A percentile compares a stretch with the other conserved stretches of the same genome.
Evolutionary conservation across 768 basidiomycete species (phyloP).

Genomic region (Psilocybe subaeruginosa): DNA sequence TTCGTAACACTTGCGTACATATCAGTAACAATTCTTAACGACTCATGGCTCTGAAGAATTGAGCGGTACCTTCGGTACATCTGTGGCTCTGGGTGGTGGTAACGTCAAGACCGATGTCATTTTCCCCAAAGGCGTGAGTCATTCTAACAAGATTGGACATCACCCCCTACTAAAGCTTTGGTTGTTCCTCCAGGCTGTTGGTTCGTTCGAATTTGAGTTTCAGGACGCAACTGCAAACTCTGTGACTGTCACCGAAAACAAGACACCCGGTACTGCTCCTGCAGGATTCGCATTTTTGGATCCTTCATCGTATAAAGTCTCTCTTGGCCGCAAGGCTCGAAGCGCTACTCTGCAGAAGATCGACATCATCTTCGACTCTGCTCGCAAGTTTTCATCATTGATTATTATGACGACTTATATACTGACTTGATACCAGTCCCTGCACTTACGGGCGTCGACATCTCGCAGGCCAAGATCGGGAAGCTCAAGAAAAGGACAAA

Average conservation of each 20-base stretch:
- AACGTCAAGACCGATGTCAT: slow-evolving; percentile 13
- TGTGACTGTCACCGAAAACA: slow-evolving; percentile 16
- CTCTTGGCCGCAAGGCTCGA: neutral
- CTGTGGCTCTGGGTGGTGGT: slow-evolving; percentile 11
- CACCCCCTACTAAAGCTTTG: neutral
- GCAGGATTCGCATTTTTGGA: slow-evolving; percentile 15
- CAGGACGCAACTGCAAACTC: slow-evolving; percentile 13
- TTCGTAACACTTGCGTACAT: neutral
- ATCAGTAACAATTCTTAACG: neutral
- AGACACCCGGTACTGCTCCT: slow-evolving; percentile 10
- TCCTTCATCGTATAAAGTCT: slow-evolving; percentile 11
- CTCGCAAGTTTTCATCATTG: neutral
- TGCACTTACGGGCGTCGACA: slow-evolving; percentile 8
- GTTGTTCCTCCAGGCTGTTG: neutral
- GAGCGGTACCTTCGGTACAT: slow-evolving; percentile 4
- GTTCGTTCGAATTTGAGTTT: slow-evolving; percentile 15
- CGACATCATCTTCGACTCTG: slow-evolving; percentile 15
- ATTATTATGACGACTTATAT: neutral
- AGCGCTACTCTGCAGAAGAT: slow-evolving; percentile 13
- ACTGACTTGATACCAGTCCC: neutral
- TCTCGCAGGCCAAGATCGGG: slow-evolving; percentile 12
- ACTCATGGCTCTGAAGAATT: neutral
- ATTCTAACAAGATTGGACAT: neutral
- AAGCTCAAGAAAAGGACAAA: slow-evolving; percentile 15
- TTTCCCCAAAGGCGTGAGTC: slow-evolving; percentile 10